Evolutionary conservation across 106 monocot genomes (phyloP).

Genomic region (Gastrodia elata): DNA sequence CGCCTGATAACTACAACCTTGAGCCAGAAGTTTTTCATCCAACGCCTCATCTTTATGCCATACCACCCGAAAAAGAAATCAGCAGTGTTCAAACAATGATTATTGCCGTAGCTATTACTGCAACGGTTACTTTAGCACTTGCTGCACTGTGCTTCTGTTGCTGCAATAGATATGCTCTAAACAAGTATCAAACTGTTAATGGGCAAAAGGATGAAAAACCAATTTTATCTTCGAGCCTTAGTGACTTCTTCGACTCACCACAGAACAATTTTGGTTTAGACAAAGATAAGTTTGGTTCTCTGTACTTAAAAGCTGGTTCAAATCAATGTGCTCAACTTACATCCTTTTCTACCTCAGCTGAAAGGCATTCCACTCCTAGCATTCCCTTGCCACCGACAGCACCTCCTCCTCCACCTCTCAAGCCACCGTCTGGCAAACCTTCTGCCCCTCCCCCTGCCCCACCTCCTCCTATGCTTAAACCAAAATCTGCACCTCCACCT

Average conservation of each 20-base stretch:
- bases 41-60: conserved; percentile 7
- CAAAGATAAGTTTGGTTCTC: conserved; percentile 11
- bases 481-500: conserved; percentile 14
- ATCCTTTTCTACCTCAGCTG: conserved; percentile 17
- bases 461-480: conserved; percentile 2
- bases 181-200: conserved; percentile 5
- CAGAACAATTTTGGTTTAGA: conserved; percentile 17
- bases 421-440: conserved; percentile 22
- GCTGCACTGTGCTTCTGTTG: conserved; percentile 27
- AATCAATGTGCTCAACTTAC: conserved; percentile 7
- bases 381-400: conserved; percentile 7
- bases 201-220: conserved; percentile 40
- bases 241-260: conserved; percentile 46
- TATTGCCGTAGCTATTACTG: conserved; percentile 28
- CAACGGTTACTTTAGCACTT: conserved; percentile 21
- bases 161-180: conserved; percentile 12
- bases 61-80: neutral
- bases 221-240: conserved; percentile 38
- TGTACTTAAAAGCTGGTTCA: conserved; percentile 17
- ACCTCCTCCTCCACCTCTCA: conserved; percentile 28
- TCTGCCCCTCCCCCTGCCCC: conserved; percentile 11
- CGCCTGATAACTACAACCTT: conserved; percentile 1
- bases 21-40: neutral
- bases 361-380: conserved; percentile 5
- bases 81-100: conserved; percentile 8